Evolutionary conservation across 306 rosid genomes (phyloP).

Genomic region (Chamaecrista fasciculata): DNA sequence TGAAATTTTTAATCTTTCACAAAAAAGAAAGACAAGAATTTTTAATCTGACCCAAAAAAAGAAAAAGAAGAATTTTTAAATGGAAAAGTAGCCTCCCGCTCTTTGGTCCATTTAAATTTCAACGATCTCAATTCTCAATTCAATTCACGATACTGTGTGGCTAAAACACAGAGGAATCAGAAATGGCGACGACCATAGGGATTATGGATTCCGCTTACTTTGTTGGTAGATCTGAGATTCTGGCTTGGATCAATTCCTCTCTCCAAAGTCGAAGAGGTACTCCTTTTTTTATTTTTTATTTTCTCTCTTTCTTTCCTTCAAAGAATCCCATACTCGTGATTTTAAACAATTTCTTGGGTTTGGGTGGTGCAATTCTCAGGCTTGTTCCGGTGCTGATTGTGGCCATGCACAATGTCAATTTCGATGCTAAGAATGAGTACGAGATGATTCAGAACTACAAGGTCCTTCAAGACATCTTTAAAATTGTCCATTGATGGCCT

Average conservation of each 20-base stretch:
- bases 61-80: conserved; percentile 13
- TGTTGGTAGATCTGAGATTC: conserved; percentile 92
- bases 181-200: conserved; percentile 89
- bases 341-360: conserved; percentile 8
- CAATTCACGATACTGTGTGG: no score
- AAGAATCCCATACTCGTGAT: background rate
- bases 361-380: conserved; percentile 41
- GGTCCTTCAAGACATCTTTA: conserved; percentile 92
- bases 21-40: no score
- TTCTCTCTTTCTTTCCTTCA: background rate
- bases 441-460: conserved; percentile 98
- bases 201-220: conserved; percentile 96
- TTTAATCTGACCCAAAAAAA: conserved; percentile 34
- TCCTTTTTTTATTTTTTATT: background rate
- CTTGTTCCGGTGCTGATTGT: conserved; percentile 86
- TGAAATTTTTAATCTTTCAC: no score
- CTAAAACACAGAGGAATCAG: no score
- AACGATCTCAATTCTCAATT: no score
- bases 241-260: conserved; percentile 87
- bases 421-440: conserved; percentile 89
- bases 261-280: conserved; percentile 83
- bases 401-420: conserved; percentile 97
- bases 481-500: conserved; percentile 91
- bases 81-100: conserved; percentile 60
- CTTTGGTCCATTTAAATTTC: conserved; percentile 41